Evolutionary conservation across 108 stramenopile species (phyloP), one percentile per base, ranked within the genome.

Genomic region (Cyclotella baltica): DNA sequence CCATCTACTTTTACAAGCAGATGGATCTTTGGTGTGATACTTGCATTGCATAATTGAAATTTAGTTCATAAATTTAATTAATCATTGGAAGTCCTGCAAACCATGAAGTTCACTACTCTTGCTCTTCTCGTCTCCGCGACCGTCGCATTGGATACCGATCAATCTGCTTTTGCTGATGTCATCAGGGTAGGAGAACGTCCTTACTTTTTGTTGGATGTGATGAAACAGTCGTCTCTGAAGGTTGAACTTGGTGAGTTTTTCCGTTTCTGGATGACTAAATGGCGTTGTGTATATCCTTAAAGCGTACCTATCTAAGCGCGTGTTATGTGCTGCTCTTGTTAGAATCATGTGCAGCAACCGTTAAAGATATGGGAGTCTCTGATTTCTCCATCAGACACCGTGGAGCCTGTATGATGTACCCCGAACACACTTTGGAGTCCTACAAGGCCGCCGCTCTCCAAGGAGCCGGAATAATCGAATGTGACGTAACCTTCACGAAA

Each of bases 401-500:
- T 34, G 92, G 92, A 48, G 92, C 92, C n/a, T 73, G 76, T 33
- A 62, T 91, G 80, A 77, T 80, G 51, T 87, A 72, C 55, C 90
- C 90, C 13, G 90, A 90, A 43, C 90, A 90, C 76, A 90, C 90
- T 9, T 3, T 72, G 30, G 78, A 79, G 40, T 69, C 66, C 15
- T 84, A 87, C 86, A 78, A 86, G 62, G 88, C 88, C 11, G 88
- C 83, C 16, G 74, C 78, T 3, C 3, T 80, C 0, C 61, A 66
- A 64, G 92, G 92, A 48, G 89, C 92, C 27, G 92, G 92, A 13
- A 81, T 93, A 52, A 81, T 93, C 31, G 92, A 93, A 70, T 93
- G 92, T 62, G 92, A 93, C 79, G 92, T 93, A 31, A 93, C 88
- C 18, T 90, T 93, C 70, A 93, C 92, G 25, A 88, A 83, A 47